phyloP scores from a whole-genome alignment of 176 grass and related monocot species.

The Calamus simplicifolius region DNA sequence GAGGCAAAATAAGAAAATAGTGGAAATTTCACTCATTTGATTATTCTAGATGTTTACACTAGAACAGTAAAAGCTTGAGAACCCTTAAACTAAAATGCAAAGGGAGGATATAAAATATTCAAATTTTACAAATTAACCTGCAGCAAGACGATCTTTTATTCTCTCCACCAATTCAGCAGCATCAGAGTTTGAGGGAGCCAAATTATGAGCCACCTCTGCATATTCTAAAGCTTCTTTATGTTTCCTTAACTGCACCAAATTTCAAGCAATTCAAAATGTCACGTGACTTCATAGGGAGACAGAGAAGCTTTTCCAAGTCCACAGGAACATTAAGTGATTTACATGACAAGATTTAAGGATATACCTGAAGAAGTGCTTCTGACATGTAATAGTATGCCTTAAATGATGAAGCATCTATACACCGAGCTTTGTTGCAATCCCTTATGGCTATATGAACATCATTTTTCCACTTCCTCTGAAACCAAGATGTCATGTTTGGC shows the following conservation, averaged over 20 bases:
- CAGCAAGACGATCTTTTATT: conserved; percentile 49
- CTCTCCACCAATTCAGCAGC: conserved; percentile 37
- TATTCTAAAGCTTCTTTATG: conserved; percentile 70
- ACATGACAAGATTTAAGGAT: not conserved
- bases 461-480: conserved; percentile 94
- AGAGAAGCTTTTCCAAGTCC: too few species aligned
- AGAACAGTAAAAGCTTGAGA: too few species aligned
- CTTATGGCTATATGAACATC: conserved; percentile 92
- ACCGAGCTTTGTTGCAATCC: conserved; percentile 62
- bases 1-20: too few species aligned
- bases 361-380: conserved; percentile 79
- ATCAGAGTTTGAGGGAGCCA: conserved; percentile 46
- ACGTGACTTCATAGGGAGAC: too few species aligned
- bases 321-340: too few species aligned
- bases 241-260: conserved; percentile 64
- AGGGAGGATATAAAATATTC: too few species aligned
- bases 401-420: conserved; percentile 61
- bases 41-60: too few species aligned
- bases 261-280: not conserved
- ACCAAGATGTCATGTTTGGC: conserved; percentile 24
- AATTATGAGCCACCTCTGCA: conserved; percentile 35
- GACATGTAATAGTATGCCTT: conserved; percentile 64
- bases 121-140: conserved; percentile 31
- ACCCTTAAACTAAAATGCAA: too few species aligned
- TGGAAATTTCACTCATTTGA: too few species aligned